These are phyloP conservation scores for Phytophthora fragariaefolia DNA, from an alignment of 352 stramenopile species.

Conservation along the genomic window DNA sequence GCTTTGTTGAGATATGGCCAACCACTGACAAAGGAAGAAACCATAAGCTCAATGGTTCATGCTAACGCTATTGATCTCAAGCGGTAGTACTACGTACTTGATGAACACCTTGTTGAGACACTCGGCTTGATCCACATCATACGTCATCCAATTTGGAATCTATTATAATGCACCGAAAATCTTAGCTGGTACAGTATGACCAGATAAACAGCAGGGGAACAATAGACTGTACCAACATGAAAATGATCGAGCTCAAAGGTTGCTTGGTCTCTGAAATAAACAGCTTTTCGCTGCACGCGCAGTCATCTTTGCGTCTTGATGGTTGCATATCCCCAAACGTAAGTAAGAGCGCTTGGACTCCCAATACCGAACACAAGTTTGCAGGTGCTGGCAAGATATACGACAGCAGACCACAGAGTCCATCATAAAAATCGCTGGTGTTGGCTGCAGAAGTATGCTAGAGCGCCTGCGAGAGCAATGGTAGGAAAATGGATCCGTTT, in stretches of 20 bases:
- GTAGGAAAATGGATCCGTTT: slow-evolving; percentile 62
- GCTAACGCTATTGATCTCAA: background rate
- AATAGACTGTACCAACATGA: slow-evolving; percentile 17
- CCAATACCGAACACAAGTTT: slow-evolving; percentile 55
- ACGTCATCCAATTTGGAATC: slow-evolving; percentile 62
- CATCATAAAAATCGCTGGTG: slow-evolving; percentile 43
- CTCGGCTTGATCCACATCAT: slow-evolving; percentile 76
- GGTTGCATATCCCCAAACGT: slow-evolving; percentile 65
- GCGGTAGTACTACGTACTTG: slow-evolving; percentile 28
- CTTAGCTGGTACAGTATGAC: background rate
- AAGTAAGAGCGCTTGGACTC: slow-evolving; percentile 43
- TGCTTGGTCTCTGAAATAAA: slow-evolving; percentile 33
- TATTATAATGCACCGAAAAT: slow-evolving; percentile 21
- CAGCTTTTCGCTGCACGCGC: slow-evolving; percentile 18
- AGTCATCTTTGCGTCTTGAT: slow-evolving; percentile 48
- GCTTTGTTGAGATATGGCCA: slow-evolving; percentile 83
- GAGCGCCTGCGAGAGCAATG: slow-evolving; percentile 47
- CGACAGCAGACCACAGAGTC: slow-evolving; percentile 36
- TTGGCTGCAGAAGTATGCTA: slow-evolving; percentile 40
- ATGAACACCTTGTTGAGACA: slow-evolving; percentile 84
- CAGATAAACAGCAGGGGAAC: background rate
- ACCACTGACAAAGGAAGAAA: slow-evolving; percentile 38
- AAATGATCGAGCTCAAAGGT: slow-evolving; percentile 36
- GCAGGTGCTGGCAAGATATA: slow-evolving; percentile 46
- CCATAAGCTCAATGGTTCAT: slow-evolving; percentile 2